These are phyloP conservation scores for Mortierella sp. DNA, from an alignment of 371 early-diverging fungal genomes.

Conservation along the genomic window DNA sequence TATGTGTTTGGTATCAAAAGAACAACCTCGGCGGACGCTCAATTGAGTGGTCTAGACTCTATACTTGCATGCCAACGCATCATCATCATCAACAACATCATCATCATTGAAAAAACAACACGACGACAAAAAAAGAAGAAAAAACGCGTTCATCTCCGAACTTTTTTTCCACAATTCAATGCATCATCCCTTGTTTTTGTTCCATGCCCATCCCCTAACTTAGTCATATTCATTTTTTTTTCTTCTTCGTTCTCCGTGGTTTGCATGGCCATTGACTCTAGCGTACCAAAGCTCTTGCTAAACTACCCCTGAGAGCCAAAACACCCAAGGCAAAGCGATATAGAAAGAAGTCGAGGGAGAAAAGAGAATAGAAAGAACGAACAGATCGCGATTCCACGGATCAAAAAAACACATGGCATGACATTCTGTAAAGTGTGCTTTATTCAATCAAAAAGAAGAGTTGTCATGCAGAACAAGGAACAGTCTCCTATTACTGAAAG, in stretches of 20 bases:
- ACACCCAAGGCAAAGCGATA: not conserved
- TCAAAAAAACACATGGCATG: not conserved
- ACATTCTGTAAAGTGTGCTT: not conserved
- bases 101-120: not conserved
- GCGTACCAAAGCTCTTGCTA: not conserved
- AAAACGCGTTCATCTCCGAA: not conserved
- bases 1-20: not conserved
- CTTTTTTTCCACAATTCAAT: not conserved
- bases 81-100: not conserved
- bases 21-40: not conserved
- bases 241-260: not conserved
- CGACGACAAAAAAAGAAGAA: not conserved
- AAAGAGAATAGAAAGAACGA: not conserved
- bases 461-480: not conserved
- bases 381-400: not conserved
- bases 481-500: not conserved
- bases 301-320: not conserved
- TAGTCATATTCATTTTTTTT: not conserved
- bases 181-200: not conserved
- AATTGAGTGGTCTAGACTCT: not conserved
- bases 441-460: not conserved
- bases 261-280: not conserved
- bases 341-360: not conserved
- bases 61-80: not conserved
- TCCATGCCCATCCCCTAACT: not conserved